phyloP scores from a whole-genome alignment of 1,139 yeast species.

The Ogataea hybrid region DNA sequence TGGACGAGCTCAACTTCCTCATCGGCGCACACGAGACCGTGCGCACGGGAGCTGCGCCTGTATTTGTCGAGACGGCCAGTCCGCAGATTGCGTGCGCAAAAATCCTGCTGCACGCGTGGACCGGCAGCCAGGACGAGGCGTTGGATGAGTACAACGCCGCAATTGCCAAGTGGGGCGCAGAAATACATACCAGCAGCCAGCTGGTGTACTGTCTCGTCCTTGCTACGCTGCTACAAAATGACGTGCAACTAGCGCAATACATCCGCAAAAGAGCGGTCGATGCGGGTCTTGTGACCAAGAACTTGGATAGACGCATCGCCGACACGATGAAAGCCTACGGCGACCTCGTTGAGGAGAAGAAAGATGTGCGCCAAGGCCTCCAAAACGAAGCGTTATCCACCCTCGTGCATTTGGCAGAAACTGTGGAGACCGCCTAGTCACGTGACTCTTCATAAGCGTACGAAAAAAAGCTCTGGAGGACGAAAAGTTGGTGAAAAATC shows the following conservation, averaged over 20 bases:
- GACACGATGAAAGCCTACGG: slow-evolving; percentile 55
- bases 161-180: slow-evolving; percentile 18
- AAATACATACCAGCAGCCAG: slow-evolving; percentile 39
- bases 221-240: slow-evolving; percentile 47
- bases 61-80: neutral
- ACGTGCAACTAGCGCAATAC: slow-evolving; percentile 61
- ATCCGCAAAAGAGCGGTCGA: slow-evolving; percentile 55
- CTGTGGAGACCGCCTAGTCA: slow-evolving; percentile 3
- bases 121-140: slow-evolving; percentile 36
- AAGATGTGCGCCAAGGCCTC: slow-evolving; percentile 19
- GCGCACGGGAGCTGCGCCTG: neutral
- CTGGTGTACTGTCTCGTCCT: slow-evolving; percentile 54
- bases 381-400: slow-evolving; percentile 17
- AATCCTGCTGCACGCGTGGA: slow-evolving; percentile 3
- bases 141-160: slow-evolving; percentile 53
- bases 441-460: slow-evolving; percentile 6
- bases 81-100: slow-evolving; percentile 2
- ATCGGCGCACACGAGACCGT: neutral
- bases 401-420: slow-evolving; percentile 19
- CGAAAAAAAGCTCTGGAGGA: neutral
- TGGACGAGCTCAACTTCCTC: neutral
- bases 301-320: slow-evolving; percentile 45
- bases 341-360: slow-evolving; percentile 35
- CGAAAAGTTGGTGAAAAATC: neutral
- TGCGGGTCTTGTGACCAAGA: slow-evolving; percentile 41